Evolutionary conservation across 1,284 basidiomycete species (phyloP).

Genomic region (Sphaerobolus stellatus): DNA sequence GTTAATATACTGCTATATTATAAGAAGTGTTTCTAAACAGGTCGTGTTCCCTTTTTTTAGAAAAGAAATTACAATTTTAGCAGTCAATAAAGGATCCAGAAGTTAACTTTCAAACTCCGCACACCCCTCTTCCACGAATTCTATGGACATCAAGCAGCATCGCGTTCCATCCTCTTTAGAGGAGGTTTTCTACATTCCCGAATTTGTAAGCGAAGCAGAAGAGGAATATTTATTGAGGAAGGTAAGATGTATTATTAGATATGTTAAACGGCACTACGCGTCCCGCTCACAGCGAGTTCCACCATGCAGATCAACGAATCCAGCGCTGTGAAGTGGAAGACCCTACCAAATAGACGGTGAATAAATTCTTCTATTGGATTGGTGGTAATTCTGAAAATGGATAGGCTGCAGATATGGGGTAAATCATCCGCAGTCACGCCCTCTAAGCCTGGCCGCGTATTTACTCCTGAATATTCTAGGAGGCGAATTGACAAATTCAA

Average conservation of each 20-base stretch:
- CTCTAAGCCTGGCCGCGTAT: constrained; percentile 1
- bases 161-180: constrained; percentile 3
- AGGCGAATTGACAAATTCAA: constrained; percentile 64
- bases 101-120: too few species aligned
- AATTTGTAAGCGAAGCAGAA: constrained; percentile 80
- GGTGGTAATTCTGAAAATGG: constrained; percentile 8
- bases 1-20: not conserved
- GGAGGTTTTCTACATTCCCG: constrained; percentile 64
- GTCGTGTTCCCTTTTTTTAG: not conserved
- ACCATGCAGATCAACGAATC: constrained; percentile 63
- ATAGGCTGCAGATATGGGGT: constrained; percentile 80
- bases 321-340: constrained; percentile 84
- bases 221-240: constrained; percentile 77
- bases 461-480: constrained; percentile 39
- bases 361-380: constrained; percentile 13
- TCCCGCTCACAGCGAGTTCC: not conserved
- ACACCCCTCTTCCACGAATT: too few species aligned
- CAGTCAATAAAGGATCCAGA: too few species aligned
- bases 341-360: constrained; percentile 76
- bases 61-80: not conserved
- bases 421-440: constrained; percentile 21
- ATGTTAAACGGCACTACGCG: not conserved
- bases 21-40: not conserved
- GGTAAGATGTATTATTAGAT: constrained; percentile 39
- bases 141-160: too few species aligned